Base-by-base conservation (phyloP, 2,329 filamentous ascomycete species). In the Cercospora berteroae region DNA sequence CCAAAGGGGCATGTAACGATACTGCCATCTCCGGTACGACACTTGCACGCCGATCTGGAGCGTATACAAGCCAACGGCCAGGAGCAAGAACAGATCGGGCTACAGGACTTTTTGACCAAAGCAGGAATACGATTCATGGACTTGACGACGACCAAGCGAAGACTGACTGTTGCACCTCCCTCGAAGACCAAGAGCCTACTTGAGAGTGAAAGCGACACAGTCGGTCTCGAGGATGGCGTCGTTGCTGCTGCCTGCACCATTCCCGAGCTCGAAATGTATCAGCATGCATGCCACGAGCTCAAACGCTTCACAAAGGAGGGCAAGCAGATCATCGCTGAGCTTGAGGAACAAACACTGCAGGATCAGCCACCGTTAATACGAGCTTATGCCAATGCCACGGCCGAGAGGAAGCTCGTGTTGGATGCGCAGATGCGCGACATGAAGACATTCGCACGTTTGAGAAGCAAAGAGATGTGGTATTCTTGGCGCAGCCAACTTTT, bases 61-160 rank as follows among this genome's bases (percentile, higher is more conserved):
- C 63, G 66, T 9, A 52, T 74, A 8, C 59, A 71, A 44, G 58
- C 69, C 18, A 62, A 63, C 39, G 72, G 57, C 7, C 55, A 70
- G 25, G 63, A 71, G 13, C 67, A 69, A 39, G 72, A 78, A 59
- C 77, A 79, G 25, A 74, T 79, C 1, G 90, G 94, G 56, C 84
- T 99, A 3, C 93, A 97, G 73, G 91, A 97, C 63, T 99, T 99
- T 80, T 82, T 99, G 55, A 92, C 96, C 70, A 89, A 97, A 88
- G 97, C 94, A 2, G 96, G 92, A 67, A 97, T 99, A 74, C 92
- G 94, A 63, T 99, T 99, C 81, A 97, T 99, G 91, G 95, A 99
- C 77, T 84, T 99, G 60, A 97, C 90, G n/a, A 97, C 94, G 0
- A 97, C 94, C 1, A 98, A 98, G 78, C 86, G 94, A 72, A 87